A percentile compares a stretch with the other conserved stretches of the same genome.
Conservation (phyloP, 208 protist genomes). For the Blechomonas ayalai region DNA sequence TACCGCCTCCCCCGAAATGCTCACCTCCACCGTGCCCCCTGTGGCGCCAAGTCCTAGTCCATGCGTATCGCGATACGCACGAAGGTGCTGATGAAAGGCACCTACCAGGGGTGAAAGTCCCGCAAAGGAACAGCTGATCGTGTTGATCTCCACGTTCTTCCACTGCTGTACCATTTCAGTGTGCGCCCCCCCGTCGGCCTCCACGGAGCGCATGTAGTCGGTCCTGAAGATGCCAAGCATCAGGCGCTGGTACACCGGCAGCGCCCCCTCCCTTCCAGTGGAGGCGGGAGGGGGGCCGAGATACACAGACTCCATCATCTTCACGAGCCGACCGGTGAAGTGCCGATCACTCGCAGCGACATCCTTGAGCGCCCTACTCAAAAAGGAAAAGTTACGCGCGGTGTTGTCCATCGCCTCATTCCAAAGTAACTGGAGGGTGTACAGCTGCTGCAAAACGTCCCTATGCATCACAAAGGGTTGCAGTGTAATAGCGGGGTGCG, state of each 20-base stretch:
- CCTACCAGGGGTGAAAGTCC: constrained; percentile 71
- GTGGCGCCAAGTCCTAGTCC: too few species aligned
- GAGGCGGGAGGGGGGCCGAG: constrained; percentile 13
- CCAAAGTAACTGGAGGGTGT: constrained; percentile 53
- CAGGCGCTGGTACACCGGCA: constrained; percentile 51
- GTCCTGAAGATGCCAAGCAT: constrained; percentile 92
- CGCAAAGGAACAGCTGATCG: constrained; percentile 93
- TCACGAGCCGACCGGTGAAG: constrained; percentile 83
- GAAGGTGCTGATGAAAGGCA: constrained; percentile 80
- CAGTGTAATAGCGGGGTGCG: constrained; percentile 58
- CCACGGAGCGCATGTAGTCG: constrained; percentile 90
- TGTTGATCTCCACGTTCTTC: constrained; percentile 97
- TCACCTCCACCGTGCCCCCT: constrained; percentile 15
- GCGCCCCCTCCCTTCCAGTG: constrained; percentile 4
- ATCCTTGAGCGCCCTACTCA: constrained; percentile 38
- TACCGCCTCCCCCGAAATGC: constrained; percentile 28
- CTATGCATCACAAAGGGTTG: constrained; percentile 32
- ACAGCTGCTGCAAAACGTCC: constrained; percentile 27
- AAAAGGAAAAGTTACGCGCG: constrained; percentile 56
- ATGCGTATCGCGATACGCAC: constrained; percentile 17
- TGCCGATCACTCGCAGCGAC: constrained; percentile 58
- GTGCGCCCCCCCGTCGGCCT: neutral
- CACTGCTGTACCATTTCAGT: constrained; percentile 27
- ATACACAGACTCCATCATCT: constrained; percentile 78
- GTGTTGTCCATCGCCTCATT: constrained; percentile 79